A percentile compares a stretch with the other conserved stretches of the same genome.
phyloP scores from a whole-genome alignment of 805 yeast genomes.

The Lachancea fermentati region DNA sequence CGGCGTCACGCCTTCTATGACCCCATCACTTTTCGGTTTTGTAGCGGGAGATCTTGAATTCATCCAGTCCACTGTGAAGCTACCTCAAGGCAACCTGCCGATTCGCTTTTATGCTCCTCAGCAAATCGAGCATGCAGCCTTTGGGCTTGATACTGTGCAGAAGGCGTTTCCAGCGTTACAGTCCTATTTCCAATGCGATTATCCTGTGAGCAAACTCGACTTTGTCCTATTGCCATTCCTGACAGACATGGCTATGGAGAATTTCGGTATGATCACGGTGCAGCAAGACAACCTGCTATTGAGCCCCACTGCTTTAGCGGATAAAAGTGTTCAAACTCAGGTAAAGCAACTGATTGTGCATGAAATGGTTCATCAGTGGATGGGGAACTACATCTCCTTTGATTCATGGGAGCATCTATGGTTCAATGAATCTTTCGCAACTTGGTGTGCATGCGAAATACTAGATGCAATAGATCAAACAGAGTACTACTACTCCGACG shows the following conservation, averaged over 20 bases:
- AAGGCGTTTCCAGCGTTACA: conserved; percentile 46
- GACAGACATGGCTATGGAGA: conserved; percentile 77
- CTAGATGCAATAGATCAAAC: conserved; percentile 29
- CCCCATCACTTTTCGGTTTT: conserved; percentile 62
- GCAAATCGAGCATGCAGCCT: conserved; percentile 40
- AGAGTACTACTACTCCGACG: conserved; percentile 22
- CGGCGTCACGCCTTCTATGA: conserved; percentile 50
- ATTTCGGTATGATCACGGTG: conserved; percentile 63
- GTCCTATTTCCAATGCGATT: conserved; percentile 38
- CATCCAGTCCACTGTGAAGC: conserved; percentile 34
- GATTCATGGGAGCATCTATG: conserved; percentile 65
- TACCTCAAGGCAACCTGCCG: conserved; percentile 35
- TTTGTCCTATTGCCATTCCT: conserved; percentile 64
- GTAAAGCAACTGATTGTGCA: conserved; percentile 58
- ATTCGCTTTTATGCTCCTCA: conserved; percentile 50
- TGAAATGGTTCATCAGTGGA: conserved; percentile 76
- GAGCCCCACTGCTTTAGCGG: conserved; percentile 30
- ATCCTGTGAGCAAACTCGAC: conserved; percentile 62
- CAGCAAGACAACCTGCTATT: conserved; percentile 46
- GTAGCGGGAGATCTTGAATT: conserved; percentile 62
- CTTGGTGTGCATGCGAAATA: conserved; percentile 55
- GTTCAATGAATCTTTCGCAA: conserved; percentile 77
- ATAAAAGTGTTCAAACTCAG: conserved; percentile 26
- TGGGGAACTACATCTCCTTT: conserved; percentile 64
- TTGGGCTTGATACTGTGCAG: conserved; percentile 45